Evolutionary conservation across 768 basidiomycete species (phyloP).

Genomic region (Pluteus cervinus): DNA sequence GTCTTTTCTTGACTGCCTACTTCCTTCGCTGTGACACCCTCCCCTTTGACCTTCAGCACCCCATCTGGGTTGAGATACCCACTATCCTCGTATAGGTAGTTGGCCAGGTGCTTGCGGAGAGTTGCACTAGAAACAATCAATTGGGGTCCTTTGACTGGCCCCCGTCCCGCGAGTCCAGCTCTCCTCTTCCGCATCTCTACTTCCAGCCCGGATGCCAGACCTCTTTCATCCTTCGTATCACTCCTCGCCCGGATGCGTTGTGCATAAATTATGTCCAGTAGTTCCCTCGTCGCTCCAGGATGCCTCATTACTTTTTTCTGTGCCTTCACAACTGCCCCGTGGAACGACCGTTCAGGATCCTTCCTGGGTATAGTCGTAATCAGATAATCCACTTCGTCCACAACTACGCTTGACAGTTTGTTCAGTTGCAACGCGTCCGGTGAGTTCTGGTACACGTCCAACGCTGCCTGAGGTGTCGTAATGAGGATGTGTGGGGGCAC

Average conservation of each 20-base stretch:
- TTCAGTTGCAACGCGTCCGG: constrained; percentile 36
- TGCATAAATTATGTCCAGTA: constrained; percentile 54
- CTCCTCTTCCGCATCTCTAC: constrained; percentile 6
- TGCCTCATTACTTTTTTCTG: constrained; percentile 43
- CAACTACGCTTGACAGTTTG: constrained; percentile 50
- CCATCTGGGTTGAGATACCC: constrained; percentile 50
- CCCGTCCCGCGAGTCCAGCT: background rate
- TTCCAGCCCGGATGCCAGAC: constrained; percentile 7
- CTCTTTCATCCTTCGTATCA: constrained; percentile 10
- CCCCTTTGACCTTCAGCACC: constrained; percentile 32
- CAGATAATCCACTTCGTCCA: constrained; percentile 75
- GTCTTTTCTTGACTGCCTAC: constrained; percentile 6
- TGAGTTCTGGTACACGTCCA: constrained; percentile 47
- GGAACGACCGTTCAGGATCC: constrained; percentile 30
- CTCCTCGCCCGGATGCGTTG: constrained; percentile 20
- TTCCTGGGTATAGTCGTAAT: constrained; percentile 47
- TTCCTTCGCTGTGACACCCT: constrained; percentile 8
- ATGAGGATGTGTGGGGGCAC: constrained; percentile 63
- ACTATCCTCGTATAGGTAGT: constrained; percentile 48
- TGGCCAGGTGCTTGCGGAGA: constrained; percentile 46
- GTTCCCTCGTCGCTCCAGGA: constrained; percentile 48
- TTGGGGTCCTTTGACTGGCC: constrained; percentile 35
- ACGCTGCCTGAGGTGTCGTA: constrained; percentile 62
- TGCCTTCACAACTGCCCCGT: constrained; percentile 28
- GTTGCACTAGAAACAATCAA: constrained; percentile 70